Conservation (phyloP, 805 yeast genomes). For the Candida vaughaniae region DNA sequence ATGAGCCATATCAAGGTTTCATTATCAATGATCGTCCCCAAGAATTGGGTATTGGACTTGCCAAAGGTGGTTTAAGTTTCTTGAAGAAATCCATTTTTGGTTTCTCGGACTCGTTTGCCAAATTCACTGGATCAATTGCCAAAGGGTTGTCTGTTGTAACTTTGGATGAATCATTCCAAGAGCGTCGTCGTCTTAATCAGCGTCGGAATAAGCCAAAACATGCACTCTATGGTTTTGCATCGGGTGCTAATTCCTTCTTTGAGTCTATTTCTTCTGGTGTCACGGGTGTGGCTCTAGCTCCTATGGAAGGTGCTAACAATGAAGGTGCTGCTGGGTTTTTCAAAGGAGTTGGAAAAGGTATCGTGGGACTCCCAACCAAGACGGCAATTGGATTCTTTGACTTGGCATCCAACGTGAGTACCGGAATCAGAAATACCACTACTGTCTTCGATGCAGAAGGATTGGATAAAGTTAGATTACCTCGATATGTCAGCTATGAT, state of each 20-base stretch:
- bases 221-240: slow-evolving; percentile 78
- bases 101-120: slow-evolving; percentile 87
- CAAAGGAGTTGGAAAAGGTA: slow-evolving; percentile 90
- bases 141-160: slow-evolving; percentile 92
- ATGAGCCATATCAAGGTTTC: slow-evolving; percentile 96
- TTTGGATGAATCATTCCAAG: slow-evolving; percentile 82
- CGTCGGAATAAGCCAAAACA: slow-evolving; percentile 79
- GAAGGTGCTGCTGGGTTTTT: slow-evolving; percentile 92
- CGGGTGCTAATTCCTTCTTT: slow-evolving; percentile 85
- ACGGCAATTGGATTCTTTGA: slow-evolving; percentile 95
- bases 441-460: slow-evolving; percentile 82
- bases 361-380: slow-evolving; percentile 95
- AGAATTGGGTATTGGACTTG: slow-evolving; percentile 91
- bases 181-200: slow-evolving; percentile 68
- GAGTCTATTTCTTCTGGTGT: slow-evolving; percentile 87
- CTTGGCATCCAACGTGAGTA: slow-evolving; percentile 87
- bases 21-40: slow-evolving; percentile 93
- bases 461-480: slow-evolving; percentile 76
- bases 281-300: slow-evolving; percentile 86
- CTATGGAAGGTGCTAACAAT: slow-evolving; percentile 82
- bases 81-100: slow-evolving; percentile 94
- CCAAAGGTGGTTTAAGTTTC: slow-evolving; percentile 94
- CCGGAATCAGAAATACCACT: slow-evolving; percentile 90
- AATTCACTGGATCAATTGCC: slow-evolving; percentile 90
- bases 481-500: slow-evolving; percentile 72